Evolutionary conservation across 371 early-diverging fungal species (phyloP).

Genomic region (Cokeromyces recurvatus): DNA sequence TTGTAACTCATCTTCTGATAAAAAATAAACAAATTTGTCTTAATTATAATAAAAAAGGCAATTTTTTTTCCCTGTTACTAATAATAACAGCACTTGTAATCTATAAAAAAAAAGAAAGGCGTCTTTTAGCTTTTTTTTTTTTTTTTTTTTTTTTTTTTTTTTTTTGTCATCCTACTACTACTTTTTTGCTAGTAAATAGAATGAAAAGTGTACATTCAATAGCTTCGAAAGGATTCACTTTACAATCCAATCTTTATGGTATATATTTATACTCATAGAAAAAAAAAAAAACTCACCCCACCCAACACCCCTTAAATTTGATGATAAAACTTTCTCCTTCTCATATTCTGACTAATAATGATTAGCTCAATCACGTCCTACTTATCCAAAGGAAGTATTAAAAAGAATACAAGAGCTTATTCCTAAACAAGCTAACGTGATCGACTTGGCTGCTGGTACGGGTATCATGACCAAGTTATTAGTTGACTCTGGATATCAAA

Average conservation of each 20-base stretch:
- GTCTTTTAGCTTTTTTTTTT: not conserved
- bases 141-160: not conserved
- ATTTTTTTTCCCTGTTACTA: too few relatives aligned
- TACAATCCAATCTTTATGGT: conserved; percentile 32
- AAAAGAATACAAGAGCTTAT: not conserved
- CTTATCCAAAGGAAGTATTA: conserved; percentile 27
- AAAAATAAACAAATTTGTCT: too few relatives aligned
- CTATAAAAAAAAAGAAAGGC: too few relatives aligned
- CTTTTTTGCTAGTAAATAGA: too few relatives aligned
- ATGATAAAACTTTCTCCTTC: not conserved
- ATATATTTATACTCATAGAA: too few relatives aligned
- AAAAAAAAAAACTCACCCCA: too few relatives aligned
- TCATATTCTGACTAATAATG: not conserved
- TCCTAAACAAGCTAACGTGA: conserved; percentile 14
- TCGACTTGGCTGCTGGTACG: conserved; percentile 46
- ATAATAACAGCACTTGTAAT: too few relatives aligned
- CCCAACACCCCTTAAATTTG: too few relatives aligned
- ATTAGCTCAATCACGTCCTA: conserved; percentile 33
- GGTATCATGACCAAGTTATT: conserved; percentile 41
- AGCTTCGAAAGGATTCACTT: conserved; percentile 28
- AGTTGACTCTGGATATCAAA: conserved; percentile 10
- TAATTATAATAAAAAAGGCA: too few relatives aligned
- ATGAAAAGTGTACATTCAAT: conserved; percentile 13
- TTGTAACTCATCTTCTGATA: too few relatives aligned
- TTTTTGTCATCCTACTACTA: not conserved